phyloP scores from a whole-genome alignment of 176 grass and related monocot genomes.

The Raddia distichophylla region DNA sequence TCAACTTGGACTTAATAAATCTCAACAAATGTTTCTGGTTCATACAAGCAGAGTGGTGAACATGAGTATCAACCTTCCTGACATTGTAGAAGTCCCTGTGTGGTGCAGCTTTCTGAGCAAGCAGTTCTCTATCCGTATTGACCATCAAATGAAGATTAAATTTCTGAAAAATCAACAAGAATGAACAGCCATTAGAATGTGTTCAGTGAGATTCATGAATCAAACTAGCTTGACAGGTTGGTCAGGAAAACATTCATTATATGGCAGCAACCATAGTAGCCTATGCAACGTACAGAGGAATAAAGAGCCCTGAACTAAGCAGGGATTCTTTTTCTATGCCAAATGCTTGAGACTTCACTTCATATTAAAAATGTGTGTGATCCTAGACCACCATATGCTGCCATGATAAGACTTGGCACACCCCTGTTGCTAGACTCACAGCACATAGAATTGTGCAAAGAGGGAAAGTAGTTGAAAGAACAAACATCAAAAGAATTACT shows the following conservation, averaged over 20 bases:
- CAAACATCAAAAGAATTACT: constrained; percentile 45
- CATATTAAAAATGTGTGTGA: neutral
- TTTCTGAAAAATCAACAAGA: constrained; percentile 63
- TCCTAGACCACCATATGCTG: neutral
- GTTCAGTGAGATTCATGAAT: constrained; percentile 36
- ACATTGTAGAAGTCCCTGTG: constrained; percentile 97
- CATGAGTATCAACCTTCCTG: constrained; percentile 97
- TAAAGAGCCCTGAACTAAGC: neutral
- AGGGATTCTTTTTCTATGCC: neutral
- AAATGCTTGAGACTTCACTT: neutral
- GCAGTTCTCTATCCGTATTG: constrained; percentile 92
- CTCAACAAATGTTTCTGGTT: constrained; percentile 94
- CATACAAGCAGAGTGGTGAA: constrained; percentile 99
- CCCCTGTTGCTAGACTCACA: neutral
- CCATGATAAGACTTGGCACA: constrained; percentile 7
- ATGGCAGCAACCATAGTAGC: neutral
- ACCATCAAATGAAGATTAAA: constrained; percentile 98
- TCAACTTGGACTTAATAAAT: constrained; percentile 97
- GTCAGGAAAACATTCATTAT: neutral
- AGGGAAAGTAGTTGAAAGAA: neutral
- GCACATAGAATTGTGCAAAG: neutral
- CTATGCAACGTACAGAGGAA: constrained; percentile 6
- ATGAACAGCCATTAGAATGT: constrained; percentile 16
- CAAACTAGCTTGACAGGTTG: constrained; percentile 17
- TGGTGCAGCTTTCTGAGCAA: constrained; percentile 97